Conservation (phyloP, 2,329 filamentous ascomycete genomes). For the Alternaria ventricosa region DNA sequence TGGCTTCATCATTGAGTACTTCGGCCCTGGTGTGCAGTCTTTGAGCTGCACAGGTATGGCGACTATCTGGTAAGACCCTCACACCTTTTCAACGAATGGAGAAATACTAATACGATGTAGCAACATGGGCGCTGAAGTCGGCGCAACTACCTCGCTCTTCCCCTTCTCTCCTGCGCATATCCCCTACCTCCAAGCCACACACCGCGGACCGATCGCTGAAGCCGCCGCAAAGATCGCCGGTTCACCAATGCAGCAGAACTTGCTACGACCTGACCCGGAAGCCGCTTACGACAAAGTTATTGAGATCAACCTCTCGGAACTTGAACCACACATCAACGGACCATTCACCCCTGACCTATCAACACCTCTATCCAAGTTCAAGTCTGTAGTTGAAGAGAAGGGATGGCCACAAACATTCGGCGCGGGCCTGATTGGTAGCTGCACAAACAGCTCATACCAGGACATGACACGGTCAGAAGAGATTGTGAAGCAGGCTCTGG, state of each 20-base stretch:
- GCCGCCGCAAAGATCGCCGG: conserved; percentile 69
- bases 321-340: conserved; percentile 97
- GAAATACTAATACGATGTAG: conserved; percentile 6
- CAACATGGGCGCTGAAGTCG: conserved; percentile 74
- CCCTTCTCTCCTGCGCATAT: conserved; percentile 85
- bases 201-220: conserved; percentile 73
- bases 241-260: conserved; percentile 64
- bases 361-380: conserved; percentile 89
- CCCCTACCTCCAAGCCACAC: conserved; percentile 85
- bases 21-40: conserved; percentile 85
- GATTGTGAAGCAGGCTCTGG: conserved; percentile 87
- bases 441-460: conserved; percentile 98
- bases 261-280: conserved; percentile 77
- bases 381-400: conserved; percentile 80
- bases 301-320: conserved; percentile 84
- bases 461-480: conserved; percentile 97
- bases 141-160: conserved; percentile 94
- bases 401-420: conserved; percentile 91
- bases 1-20: conserved; percentile 93
- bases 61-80: conserved; percentile 65
- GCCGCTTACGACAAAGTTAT: conserved; percentile 91
- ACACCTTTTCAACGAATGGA: background rate
- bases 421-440: conserved; percentile 94
- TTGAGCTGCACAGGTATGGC: conserved; percentile 93
- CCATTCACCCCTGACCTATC: conserved; percentile 96